Evolutionary conservation across 495 filamentous ascomycete genomes (phyloP), one percentile per base, ranked within the genome.

Genomic region (Podospora appendiculata): DNA sequence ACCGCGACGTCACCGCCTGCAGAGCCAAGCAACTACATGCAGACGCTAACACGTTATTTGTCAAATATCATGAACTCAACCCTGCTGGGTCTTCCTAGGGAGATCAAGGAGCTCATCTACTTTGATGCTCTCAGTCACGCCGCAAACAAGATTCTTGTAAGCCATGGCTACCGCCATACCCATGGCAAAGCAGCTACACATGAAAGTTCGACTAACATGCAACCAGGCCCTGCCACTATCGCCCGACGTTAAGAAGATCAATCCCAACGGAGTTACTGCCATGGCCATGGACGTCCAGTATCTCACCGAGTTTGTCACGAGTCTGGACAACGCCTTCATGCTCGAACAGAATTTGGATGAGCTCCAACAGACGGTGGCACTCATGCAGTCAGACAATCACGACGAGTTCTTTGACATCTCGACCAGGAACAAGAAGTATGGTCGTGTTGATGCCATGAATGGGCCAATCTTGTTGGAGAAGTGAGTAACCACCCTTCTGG

Each of bases 81-180:
- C 0, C 76, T 98, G 7, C 79, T 97, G 4, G 91, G 90, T 11
- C 76, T 98, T 32, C 93, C 93, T 0, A 84, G 87, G 4, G 89
- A 95, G 58, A 97, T 98, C 69, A 96, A 96, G 68, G 89, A 94
- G 63, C 79, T 96, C 34, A 95, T 98, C 54, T 97, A 97, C 68
- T 96, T 96, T 58, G 92, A 96, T 64, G 94, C 94, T 3, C 78
- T 98, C 51, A 88, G 83, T 51, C 92, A 97, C 66, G 89, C 94
- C 6, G 84, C 89, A 8, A 84, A 84, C 51, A 88, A 85, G 71
- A 93, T 98, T 34, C 71, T 98, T 43, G 85, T 89, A 68, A 58
- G 76, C 34, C 36, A 40, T 32, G 25, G 4, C 45, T 1, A 8
- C 36, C 35, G 1, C 25, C 25, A 5, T 25, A 25, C 25, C 2